Conservation (phyloP, 2,329 filamentous ascomycete species). For the Thelonectria rubi region DNA sequence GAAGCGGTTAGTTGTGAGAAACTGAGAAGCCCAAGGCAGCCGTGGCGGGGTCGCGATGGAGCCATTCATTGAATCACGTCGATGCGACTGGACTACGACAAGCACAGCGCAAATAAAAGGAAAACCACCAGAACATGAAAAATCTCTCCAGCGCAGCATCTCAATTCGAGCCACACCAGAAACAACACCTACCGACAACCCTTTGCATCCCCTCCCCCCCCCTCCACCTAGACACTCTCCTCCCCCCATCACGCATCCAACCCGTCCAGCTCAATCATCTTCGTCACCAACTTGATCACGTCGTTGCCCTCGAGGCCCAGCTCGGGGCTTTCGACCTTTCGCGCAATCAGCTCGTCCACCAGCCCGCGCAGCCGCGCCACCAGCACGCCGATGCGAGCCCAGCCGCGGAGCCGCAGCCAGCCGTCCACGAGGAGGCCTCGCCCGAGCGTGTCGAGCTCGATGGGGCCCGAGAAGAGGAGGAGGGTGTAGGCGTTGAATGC, state of each 20-base stretch:
- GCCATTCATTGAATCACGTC: no score
- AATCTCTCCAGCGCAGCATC: no score
- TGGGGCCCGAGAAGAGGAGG: conserved; percentile 85
- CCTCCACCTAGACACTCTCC: conserved; percentile 39
- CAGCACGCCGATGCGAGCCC: conserved; percentile 93
- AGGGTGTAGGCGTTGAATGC: conserved; percentile 90
- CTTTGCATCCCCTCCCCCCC: neutral
- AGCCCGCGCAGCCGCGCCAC: conserved; percentile 84
- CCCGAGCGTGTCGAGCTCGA: conserved; percentile 87
- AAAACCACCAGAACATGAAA: no score
- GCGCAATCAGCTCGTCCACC: conserved; percentile 84
- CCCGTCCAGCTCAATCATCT: conserved; percentile 89
- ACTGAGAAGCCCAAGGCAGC: neutral
- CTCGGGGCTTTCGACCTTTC: conserved; percentile 80
- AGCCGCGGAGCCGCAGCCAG: conserved; percentile 86
- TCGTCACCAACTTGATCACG: conserved; percentile 80
- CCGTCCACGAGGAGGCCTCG: conserved; percentile 90
- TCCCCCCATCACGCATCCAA: conserved; percentile 67
- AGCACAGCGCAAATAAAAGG: no score
- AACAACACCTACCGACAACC: neutral
- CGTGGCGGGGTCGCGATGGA: neutral
- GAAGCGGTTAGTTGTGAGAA: neutral
- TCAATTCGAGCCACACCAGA: no score
- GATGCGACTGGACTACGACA: no score
- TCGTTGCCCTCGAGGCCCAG: conserved; percentile 66